Percentiles rank a stretch among this genome's conserved stretches.
Evolutionary conservation across 202 grass and related monocot species (phyloP).

Genomic region (Setaria italica): DNA sequence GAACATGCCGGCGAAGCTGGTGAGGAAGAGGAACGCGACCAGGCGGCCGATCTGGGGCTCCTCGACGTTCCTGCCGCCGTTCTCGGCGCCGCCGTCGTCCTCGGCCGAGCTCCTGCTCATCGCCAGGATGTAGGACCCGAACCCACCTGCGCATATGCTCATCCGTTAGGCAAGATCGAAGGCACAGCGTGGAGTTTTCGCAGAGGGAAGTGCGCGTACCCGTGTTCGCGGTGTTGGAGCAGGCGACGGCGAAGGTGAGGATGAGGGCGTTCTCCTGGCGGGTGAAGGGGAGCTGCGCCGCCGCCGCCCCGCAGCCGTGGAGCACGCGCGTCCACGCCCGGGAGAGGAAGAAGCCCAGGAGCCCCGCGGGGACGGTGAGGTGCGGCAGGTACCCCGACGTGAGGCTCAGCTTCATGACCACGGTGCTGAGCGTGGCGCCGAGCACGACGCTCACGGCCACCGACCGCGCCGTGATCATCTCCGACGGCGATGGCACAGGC

Average conservation of each 20-base stretch:
- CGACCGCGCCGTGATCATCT: slow-evolving; percentile 49
- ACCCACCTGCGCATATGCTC: not conserved
- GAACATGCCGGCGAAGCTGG: slow-evolving; percentile 53
- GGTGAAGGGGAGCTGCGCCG: slow-evolving; percentile 63
- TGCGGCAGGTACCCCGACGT: slow-evolving; percentile 16
- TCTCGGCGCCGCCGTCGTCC: not conserved
- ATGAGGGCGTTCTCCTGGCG: slow-evolving; percentile 92
- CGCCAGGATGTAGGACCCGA: slow-evolving; percentile 53
- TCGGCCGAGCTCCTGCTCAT: slow-evolving; percentile 44
- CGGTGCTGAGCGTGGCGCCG: slow-evolving; percentile 25
- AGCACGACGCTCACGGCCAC: slow-evolving; percentile 32
- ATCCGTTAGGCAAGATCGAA: too few relatives aligned
- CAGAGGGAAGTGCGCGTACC: not conserved
- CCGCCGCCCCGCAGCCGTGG: slow-evolving; percentile 12
- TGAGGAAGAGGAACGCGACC: slow-evolving; percentile 47
- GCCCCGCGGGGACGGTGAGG: slow-evolving; percentile 41
- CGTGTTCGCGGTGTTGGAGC: slow-evolving; percentile 43
- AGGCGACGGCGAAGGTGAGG: slow-evolving; percentile 59
- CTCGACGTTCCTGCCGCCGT: slow-evolving; percentile 20
- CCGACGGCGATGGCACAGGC: slow-evolving; percentile 25
- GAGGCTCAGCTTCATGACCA: slow-evolving; percentile 42
- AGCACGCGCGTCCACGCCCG: slow-evolving; percentile 37
- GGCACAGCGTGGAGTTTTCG: too few relatives aligned
- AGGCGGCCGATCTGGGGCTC: slow-evolving; percentile 43
- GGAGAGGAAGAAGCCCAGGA: slow-evolving; percentile 44